Percentiles rank a stretch among this genome's conserved stretches.
Evolutionary conservation across 305 asterid species (phyloP).

Genomic region (Plantago rigida): DNA sequence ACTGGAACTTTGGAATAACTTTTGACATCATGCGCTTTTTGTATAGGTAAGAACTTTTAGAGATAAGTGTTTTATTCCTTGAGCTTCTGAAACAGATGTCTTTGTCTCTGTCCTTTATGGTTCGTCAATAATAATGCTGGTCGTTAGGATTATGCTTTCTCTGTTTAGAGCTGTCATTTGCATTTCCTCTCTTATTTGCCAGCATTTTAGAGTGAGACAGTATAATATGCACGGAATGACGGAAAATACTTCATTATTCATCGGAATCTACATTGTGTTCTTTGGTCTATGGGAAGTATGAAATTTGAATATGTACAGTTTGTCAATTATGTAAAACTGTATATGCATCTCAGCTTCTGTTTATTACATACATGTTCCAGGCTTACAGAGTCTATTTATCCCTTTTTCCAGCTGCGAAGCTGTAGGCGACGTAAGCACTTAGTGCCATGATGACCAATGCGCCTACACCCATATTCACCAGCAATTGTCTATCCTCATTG

Average conservation of each 20-base stretch:
- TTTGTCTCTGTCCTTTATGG: not conserved
- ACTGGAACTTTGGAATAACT: not conserved
- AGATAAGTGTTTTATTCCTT: too few relatives aligned
- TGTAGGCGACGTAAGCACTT: conserved; percentile 44
- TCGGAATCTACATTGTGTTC: too few relatives aligned
- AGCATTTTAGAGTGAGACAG: too few relatives aligned
- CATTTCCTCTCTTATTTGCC: too few relatives aligned
- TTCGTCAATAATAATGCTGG: not conserved
- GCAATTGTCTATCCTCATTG: conserved; percentile 53
- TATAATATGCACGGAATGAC: too few relatives aligned
- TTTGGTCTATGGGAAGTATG: not conserved
- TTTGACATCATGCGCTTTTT: too few relatives aligned
- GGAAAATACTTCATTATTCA: too few relatives aligned
- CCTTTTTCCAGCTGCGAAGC: conserved; percentile 24
- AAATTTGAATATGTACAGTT: conserved; percentile 4
- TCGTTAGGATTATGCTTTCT: not conserved
- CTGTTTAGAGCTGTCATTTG: not conserved
- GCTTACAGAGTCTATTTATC: not conserved
- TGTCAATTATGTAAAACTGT: not conserved
- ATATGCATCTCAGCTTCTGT: not conserved
- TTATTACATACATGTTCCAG: not conserved
- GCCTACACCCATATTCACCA: conserved; percentile 60
- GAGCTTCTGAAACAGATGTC: not conserved
- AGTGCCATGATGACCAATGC: conserved; percentile 63
- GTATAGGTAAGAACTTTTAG: too few relatives aligned